Base-by-base conservation (phyloP, 345 rosid species). In the Punica granatum region DNA sequence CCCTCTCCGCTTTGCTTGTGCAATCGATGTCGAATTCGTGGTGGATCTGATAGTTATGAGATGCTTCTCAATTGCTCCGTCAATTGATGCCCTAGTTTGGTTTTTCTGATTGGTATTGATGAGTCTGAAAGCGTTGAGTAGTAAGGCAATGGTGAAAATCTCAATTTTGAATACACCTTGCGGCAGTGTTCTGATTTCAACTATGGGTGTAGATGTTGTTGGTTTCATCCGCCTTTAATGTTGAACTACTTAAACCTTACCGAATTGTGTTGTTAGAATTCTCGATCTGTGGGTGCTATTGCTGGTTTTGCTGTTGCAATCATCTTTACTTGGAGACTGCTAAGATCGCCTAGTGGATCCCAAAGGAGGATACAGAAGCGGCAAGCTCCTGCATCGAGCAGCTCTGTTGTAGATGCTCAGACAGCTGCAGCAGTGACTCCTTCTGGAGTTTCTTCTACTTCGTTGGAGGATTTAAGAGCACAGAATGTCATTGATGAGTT, bases 231-330 rank as follows among this genome's bases (percentile, higher is more conserved):
- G 19, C 15, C 36, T 30, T 60, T 3, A n/a, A 30, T 60, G 39
- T 31, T 15, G 1, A 28, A 30, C 34, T 60, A 18, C 1, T 60
- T 15, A 30, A 26, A 15, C n/a, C 35, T 56, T n/a, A n/a, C n/a
- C n/a, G n/a, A n/a, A n/a, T 12, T 31, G 36, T 73, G 69, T 51
- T 66, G 28, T 58, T 78, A 95, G 99, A 97, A 92, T 83, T 80
- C 94, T 32, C 73, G 90, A 64, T 92, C 99, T 13, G 83, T 87
- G 67, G 98, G 98, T 65, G 98, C 99, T 23, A 81, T 92, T 65
- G 99, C 93, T 12, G 98, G 99, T 39, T 85, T 95, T 75, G 97
- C 99, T 61, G 85, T 95, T 46, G 98, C 98, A 4, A 78, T 95
- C 64, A 86, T 88, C 39, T 91, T 92, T 69, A 84, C 92, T 3